phyloP scores from a whole-genome alignment of 768 basidiomycete species.

The Tremella yokohamensis region DNA sequence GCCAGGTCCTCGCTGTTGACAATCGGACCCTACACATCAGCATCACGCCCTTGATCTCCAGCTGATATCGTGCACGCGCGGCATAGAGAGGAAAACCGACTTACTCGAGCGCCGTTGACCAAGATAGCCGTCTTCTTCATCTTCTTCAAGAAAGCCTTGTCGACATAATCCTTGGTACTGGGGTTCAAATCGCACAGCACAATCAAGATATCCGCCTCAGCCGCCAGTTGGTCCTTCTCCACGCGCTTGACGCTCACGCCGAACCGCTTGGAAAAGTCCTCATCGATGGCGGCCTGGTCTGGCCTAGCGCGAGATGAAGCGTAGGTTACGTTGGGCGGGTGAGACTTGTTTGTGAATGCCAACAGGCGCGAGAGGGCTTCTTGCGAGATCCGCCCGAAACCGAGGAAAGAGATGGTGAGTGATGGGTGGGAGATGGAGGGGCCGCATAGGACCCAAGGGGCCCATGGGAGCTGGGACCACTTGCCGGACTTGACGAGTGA shows the following conservation, averaged over 20 bases:
- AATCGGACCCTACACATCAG: constrained; percentile 57
- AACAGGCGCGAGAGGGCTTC: constrained; percentile 73
- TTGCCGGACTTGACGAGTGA: constrained; percentile 67
- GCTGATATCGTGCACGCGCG: too few relatives aligned
- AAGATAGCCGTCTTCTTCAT: constrained; percentile 84
- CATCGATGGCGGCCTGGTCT: constrained; percentile 43
- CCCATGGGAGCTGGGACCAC: constrained; percentile 79
- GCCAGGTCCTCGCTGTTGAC: constrained; percentile 88
- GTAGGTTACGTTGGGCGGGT: constrained; percentile 40
- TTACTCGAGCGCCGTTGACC: constrained; percentile 74
- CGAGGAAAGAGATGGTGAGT: constrained; percentile 77
- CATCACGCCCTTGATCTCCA: not conserved
- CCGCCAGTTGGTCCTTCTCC: constrained; percentile 65
- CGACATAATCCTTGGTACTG: constrained; percentile 68
- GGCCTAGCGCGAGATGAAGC: constrained; percentile 32
- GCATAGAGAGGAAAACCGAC: too few relatives aligned
- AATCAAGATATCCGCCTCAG: constrained; percentile 77
- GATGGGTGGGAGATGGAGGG: constrained; percentile 51
- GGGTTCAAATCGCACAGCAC: constrained; percentile 58
- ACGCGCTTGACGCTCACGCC: constrained; percentile 58
- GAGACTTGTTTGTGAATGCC: constrained; percentile 60
- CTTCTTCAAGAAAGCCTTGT: constrained; percentile 65
- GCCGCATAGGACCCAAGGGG: constrained; percentile 80
- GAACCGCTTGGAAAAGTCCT: constrained; percentile 38
- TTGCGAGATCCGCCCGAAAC: constrained; percentile 91